phyloP scores from a whole-genome alignment of 2,329 filamentous ascomycete species.

The Cytospora leucostoma region DNA sequence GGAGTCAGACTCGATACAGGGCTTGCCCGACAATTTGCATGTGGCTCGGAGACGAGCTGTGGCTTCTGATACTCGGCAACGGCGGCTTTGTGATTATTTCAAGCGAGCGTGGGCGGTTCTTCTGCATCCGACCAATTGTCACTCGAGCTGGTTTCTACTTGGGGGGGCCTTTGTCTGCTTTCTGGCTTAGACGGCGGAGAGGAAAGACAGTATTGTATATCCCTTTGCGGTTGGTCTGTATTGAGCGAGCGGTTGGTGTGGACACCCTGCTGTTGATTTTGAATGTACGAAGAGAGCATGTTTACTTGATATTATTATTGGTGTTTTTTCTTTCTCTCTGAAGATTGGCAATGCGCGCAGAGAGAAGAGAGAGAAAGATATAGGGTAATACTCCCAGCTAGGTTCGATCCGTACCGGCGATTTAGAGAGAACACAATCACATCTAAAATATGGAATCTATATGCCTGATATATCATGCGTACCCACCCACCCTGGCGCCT shows the following conservation, averaged over 20 bases:
- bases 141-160: neutral
- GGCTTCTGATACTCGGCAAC: neutral
- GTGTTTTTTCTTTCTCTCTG: neutral
- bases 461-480: no score
- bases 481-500: no score
- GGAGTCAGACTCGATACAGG: neutral
- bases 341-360: neutral
- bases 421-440: neutral
- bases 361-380: neutral
- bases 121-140: neutral
- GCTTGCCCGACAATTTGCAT: neutral
- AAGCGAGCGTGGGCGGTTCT: constrained; percentile 17
- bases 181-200: neutral
- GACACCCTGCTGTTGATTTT: neutral
- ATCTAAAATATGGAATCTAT: no score
- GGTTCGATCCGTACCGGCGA: neutral
- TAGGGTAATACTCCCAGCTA: neutral
- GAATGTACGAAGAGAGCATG: neutral
- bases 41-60: neutral
- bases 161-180: neutral
- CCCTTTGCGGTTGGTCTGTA: neutral
- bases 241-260: neutral
- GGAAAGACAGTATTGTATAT: neutral
- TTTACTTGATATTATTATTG: no score
- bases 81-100: neutral